Evolutionary conservation across 306 rosid species (phyloP), one percentile per base, ranked within the genome.

Genomic region (Cotoneaster glaucophyllus): DNA sequence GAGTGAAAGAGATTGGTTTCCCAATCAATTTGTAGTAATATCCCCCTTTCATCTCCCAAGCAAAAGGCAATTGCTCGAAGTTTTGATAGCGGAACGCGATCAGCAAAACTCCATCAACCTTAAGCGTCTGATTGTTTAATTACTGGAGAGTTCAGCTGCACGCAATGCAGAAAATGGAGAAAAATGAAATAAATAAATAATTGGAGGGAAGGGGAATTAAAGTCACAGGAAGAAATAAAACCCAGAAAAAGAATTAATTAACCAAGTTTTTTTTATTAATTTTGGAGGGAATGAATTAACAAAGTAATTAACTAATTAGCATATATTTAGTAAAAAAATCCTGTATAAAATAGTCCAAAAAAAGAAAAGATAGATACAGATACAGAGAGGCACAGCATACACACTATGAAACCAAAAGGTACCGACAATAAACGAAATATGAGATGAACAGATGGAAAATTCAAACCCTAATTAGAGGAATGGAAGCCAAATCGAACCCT

Each of bases 11-110:
- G 79, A 92, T 17, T 76, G 84, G 69, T 64, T 66, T 83, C 76
- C 97, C 88, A 81, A 77, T 81, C 80, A 83, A 79, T 70, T 80
- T 79, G 70, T n/a, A 62, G 75, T 44, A 50, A 73, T 19, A 77
- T 80, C 86, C 93, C 59, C 81, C 87, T 81, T 89, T 95, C 98
- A 95, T 95, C 78, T 84, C 78, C 39, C 65, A 70, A 70, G 26
- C 50, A 22, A 73, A 58, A 58, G 28, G 69, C 17, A 26, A 64
- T 39, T 26, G 25, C 68, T 73, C 19, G 44, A 26, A 12, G 11
- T 41, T 69, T 26, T 18, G 43, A 18, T 25, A 4, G 22, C 18
- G 25, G 73, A 43, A 39, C 18, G 63, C 21, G 44, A 61, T 74
- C 15, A 31, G 69, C 58, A 26, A 74, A 57, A 28, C 8, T 59